Conservation (phyloP, 805 yeast species). For the Starmerella vitae region DNA sequence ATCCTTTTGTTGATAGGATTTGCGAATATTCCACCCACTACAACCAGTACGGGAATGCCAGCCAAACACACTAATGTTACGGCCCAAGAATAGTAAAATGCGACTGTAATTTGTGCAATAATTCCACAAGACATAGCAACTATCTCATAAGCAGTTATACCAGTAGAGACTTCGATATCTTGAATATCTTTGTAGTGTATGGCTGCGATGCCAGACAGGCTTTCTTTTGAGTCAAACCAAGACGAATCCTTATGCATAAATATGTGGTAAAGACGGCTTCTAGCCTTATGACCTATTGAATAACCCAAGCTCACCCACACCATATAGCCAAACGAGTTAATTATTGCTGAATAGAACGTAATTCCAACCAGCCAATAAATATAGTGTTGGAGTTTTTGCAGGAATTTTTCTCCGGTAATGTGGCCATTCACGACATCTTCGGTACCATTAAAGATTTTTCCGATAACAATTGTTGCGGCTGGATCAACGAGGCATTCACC, state of each 20-base stretch:
- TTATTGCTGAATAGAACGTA: constrained; percentile 34
- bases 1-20: constrained; percentile 38
- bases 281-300: constrained; percentile 44
- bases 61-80: constrained; percentile 67
- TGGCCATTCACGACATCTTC: constrained; percentile 27
- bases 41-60: constrained; percentile 52
- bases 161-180: constrained; percentile 18
- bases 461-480: constrained; percentile 42
- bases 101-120: constrained; percentile 39
- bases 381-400: constrained; percentile 27
- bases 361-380: constrained; percentile 30
- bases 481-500: constrained; percentile 18
- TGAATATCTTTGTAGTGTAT: constrained; percentile 37
- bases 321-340: constrained; percentile 42
- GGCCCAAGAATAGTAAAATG: constrained; percentile 71
- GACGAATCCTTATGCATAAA: constrained; percentile 36
- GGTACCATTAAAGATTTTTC: constrained; percentile 43
- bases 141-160: constrained; percentile 56
- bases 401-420: constrained; percentile 26
- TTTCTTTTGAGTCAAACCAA: constrained; percentile 52
- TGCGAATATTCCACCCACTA: constrained; percentile 39
- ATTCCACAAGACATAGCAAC: constrained; percentile 57
- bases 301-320: constrained; percentile 65
- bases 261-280: constrained; percentile 34
- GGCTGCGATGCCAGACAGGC: constrained; percentile 48